Evolutionary conservation across 257 asterid species (phyloP).

Genomic region (Solanum dulcamara): DNA sequence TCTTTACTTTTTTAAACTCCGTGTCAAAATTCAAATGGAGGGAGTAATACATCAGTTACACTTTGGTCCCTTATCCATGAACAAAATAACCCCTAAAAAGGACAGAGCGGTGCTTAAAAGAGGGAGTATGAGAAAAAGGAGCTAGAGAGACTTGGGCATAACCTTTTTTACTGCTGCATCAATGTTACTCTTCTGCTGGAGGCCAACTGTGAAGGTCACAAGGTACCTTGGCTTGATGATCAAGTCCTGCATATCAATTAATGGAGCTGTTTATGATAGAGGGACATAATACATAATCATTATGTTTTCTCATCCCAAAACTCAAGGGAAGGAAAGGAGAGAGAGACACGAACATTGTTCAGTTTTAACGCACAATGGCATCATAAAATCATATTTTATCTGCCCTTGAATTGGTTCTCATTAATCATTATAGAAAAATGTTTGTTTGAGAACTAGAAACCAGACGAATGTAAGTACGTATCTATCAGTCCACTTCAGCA

Average conservation of each 20-base stretch:
- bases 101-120: background rate
- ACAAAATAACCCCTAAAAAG: background rate
- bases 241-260: slow-evolving; percentile 44
- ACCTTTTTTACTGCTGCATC: slow-evolving; percentile 87
- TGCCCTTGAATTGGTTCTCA: background rate
- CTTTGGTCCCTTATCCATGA: background rate
- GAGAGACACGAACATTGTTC: background rate
- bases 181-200: slow-evolving; percentile 64
- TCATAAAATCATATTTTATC: background rate
- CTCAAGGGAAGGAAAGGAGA: background rate
- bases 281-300: background rate
- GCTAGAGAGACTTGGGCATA: background rate
- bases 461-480: background rate
- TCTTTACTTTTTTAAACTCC: too few relatives aligned
- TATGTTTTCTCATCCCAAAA: background rate
- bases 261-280: background rate
- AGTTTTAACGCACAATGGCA: background rate
- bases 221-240: slow-evolving; percentile 76
- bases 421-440: background rate
- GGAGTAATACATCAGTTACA: background rate
- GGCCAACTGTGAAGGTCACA: slow-evolving; percentile 78
- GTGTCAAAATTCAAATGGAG: background rate
- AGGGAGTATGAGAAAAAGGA: background rate
- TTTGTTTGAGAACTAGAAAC: background rate
- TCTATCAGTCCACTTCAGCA: background rate